Percentiles rank a stretch among this genome's conserved stretches.
phyloP scores from a whole-genome alignment of 805 yeast species.

The Myxozyma mucilagina region DNA sequence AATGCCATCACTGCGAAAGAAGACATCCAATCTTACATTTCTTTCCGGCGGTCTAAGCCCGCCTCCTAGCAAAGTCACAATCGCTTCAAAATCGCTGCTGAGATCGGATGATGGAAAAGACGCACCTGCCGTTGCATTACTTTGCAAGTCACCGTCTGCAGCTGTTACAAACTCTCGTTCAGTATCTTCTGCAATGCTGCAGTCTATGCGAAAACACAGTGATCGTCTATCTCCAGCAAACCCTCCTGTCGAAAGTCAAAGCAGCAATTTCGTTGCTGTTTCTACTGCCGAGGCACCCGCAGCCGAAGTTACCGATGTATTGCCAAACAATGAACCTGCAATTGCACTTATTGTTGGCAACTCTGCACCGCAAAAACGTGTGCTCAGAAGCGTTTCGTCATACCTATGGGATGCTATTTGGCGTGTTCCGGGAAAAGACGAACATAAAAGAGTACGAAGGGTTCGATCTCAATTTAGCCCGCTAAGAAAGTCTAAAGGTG shows the following conservation, averaged over 20 bases:
- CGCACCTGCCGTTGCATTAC: not conserved
- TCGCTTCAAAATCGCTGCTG: not conserved
- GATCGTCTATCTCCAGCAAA: not conserved
- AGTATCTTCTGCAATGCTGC: conserved; percentile 5
- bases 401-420: conserved; percentile 10
- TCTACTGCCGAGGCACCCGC: not conserved
- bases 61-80: not conserved
- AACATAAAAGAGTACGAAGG: not conserved
- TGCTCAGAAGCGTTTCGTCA: conserved; percentile 4
- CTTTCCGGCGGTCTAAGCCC: conserved; percentile 6
- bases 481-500: not conserved
- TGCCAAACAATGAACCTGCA: not conserved
- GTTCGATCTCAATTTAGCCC: not conserved
- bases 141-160: not conserved
- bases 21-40: conserved; percentile 16
- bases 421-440: not conserved
- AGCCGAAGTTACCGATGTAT: not conserved
- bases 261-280: not conserved
- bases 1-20: conserved; percentile 15
- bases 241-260: not conserved
- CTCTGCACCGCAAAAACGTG: not conserved
- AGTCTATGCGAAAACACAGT: not conserved
- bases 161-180: not conserved
- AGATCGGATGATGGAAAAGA: not conserved
- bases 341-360: not conserved